Percentiles rank a stretch among this genome's conserved stretches.
phyloP scores from a whole-genome alignment of 2,329 filamentous ascomycete genomes.

The Pestalotiopsis sp. region DNA sequence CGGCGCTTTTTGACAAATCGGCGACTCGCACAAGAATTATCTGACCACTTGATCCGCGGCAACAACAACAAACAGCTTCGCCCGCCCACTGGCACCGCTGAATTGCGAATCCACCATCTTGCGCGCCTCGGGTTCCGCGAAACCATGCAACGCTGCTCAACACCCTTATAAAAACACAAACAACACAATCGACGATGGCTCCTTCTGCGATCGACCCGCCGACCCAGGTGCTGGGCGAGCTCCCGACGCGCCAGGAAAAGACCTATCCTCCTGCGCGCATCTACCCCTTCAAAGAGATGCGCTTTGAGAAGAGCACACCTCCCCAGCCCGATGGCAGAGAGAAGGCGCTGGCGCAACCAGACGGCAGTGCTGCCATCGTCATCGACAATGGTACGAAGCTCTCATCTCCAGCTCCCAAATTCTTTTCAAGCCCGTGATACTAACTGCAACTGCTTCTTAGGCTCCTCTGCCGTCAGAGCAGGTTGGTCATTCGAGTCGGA shows the following conservation, averaged over 20 bases:
- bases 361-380: slow-evolving; percentile 74
- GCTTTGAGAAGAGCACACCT: slow-evolving; percentile 56
- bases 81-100: neutral
- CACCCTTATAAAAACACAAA: slow-evolving; percentile 11
- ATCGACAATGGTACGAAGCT: slow-evolving; percentile 85
- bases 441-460: slow-evolving; percentile 43
- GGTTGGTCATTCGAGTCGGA: slow-evolving; percentile 91
- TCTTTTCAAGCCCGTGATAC: slow-evolving; percentile 14
- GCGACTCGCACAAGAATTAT: neutral
- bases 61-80: neutral
- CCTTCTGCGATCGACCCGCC: slow-evolving; percentile 53
- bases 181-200: slow-evolving; percentile 39
- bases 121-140: too few relatives aligned
- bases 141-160: slow-evolving; percentile 1
- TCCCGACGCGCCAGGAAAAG: slow-evolving; percentile 41
- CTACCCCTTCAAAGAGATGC: slow-evolving; percentile 62
- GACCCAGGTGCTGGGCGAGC: slow-evolving; percentile 34
- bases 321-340: slow-evolving; percentile 68
- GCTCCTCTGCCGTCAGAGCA: slow-evolving; percentile 84
- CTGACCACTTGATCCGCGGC: neutral
- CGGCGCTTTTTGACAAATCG: neutral
- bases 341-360: slow-evolving; percentile 58
- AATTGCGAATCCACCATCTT: neutral
- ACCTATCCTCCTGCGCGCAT: slow-evolving; percentile 55
- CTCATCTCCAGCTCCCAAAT: neutral